phyloP scores from a whole-genome alignment of 2,329 filamentous ascomycete species.

The Ophiocordyceps unilateralis region DNA sequence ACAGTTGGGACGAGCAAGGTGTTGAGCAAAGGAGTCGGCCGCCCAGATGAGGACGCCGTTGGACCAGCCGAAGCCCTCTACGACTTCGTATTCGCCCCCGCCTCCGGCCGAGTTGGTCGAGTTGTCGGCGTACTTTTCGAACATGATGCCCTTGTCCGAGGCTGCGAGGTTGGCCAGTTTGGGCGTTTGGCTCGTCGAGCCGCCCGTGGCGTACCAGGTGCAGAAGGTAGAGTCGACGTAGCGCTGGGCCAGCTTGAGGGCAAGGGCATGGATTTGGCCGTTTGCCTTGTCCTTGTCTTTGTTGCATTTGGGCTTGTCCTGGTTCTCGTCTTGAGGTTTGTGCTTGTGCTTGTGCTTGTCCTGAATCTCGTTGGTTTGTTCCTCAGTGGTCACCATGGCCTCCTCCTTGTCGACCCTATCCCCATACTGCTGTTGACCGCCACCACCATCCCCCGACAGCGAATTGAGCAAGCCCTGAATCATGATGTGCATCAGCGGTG shows the following conservation, averaged over 20 bases:
- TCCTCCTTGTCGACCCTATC: neutral
- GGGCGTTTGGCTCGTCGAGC: constrained; percentile 34
- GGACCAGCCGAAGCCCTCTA: constrained; percentile 55
- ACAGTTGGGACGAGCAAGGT: constrained; percentile 37
- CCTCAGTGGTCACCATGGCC: neutral
- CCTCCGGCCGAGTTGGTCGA: constrained; percentile 42
- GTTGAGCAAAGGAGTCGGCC: constrained; percentile 41
- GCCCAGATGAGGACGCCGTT: constrained; percentile 53
- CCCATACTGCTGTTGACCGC: too few species aligned
- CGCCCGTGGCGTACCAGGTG: constrained; percentile 52
- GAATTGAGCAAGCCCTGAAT: constrained; percentile 45
- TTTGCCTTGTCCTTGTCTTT: too few species aligned
- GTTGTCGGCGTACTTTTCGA: constrained; percentile 51
- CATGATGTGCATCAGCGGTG: constrained; percentile 45
- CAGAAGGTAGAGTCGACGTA: constrained; percentile 53
- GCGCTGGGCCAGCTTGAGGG: constrained; percentile 42
- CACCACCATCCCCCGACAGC: constrained; percentile 23
- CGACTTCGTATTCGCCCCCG: constrained; percentile 52
- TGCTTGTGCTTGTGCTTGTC: neutral
- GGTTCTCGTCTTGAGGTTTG: neutral
- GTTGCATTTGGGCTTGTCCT: too few species aligned
- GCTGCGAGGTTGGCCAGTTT: constrained; percentile 28
- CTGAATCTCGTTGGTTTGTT: neutral
- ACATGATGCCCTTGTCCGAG: constrained; percentile 40
- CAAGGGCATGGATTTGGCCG: constrained; percentile 36